Percentiles rank a stretch among this genome's conserved stretches.
phyloP scores from a whole-genome alignment of 192 early-diverging fungal genomes.

The Haplosporangium gracile region DNA sequence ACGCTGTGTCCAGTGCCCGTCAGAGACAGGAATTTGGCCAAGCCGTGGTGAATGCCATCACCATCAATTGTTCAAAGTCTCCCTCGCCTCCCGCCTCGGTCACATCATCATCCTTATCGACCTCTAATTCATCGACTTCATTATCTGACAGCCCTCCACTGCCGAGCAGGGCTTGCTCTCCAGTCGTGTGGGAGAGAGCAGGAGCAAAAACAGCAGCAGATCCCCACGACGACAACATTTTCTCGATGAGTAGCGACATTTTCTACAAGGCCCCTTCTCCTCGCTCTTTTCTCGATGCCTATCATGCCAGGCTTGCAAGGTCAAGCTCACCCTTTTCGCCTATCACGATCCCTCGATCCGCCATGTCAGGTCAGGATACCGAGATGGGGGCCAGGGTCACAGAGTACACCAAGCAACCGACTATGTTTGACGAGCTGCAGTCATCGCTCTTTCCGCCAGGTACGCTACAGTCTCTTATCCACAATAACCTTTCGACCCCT shows the following conservation, averaged over 20 bases:
- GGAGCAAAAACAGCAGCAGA: constrained; percentile 1
- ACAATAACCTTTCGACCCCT: constrained; percentile 28
- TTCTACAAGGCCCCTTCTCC: constrained; percentile 32
- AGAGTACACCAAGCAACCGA: constrained; percentile 21
- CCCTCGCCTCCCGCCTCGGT: neutral
- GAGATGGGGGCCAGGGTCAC: constrained; percentile 2
- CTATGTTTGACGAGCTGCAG: constrained; percentile 51
- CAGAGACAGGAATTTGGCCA: constrained; percentile 20
- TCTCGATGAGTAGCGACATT: constrained; percentile 32
- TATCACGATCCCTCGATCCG: constrained; percentile 7
- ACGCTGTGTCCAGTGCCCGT: neutral
- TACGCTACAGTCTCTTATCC: constrained; percentile 48
- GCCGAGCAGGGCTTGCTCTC: constrained; percentile 1
- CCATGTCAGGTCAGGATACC: constrained; percentile 10
- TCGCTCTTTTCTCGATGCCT: neutral
- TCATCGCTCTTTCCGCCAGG: constrained; percentile 54
- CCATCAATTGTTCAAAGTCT: constrained; percentile 13
- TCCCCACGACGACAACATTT: constrained; percentile 17
- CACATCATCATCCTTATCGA: constrained; percentile 3
- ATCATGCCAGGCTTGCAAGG: constrained; percentile 4
- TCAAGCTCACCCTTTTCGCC: constrained; percentile 17
- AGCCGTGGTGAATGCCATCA: neutral
- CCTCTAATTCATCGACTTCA: neutral
- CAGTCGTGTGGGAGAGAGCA: neutral
- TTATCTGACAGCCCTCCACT: neutral